Evolutionary conservation across 805 yeast species (phyloP).

Genomic region (Yamadazyma sp.): DNA sequence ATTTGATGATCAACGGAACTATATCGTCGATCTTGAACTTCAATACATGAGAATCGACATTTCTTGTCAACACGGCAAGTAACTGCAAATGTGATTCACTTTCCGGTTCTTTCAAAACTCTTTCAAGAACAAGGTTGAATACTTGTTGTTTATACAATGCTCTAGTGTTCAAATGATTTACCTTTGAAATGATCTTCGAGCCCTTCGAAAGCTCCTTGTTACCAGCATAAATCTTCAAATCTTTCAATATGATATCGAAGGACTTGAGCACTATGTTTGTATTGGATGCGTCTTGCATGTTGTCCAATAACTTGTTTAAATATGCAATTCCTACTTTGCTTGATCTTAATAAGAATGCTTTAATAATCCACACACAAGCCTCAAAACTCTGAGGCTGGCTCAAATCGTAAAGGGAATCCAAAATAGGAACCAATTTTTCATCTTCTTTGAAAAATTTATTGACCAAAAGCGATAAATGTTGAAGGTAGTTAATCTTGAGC

Average conservation of each 20-base stretch:
- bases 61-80: conserved; percentile 64
- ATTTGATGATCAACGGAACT: conserved; percentile 70
- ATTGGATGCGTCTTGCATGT: background rate
- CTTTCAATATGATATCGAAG: conserved; percentile 66
- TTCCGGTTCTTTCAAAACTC: conserved; percentile 43
- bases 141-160: conserved; percentile 78
- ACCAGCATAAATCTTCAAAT: conserved; percentile 52
- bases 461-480: conserved; percentile 51
- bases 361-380: conserved; percentile 64
- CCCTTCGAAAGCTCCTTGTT: conserved; percentile 39
- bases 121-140: conserved; percentile 54
- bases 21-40: conserved; percentile 62
- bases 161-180: conserved; percentile 57
- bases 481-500: conserved; percentile 54
- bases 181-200: conserved; percentile 40
- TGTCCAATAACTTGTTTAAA: conserved; percentile 28
- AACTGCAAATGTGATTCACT: conserved; percentile 58
- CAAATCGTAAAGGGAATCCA: background rate
- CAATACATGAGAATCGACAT: conserved; percentile 64
- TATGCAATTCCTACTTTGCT: conserved; percentile 36
- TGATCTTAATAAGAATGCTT: conserved; percentile 63
- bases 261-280: conserved; percentile 44
- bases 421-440: background rate
- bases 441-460: conserved; percentile 41
- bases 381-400: conserved; percentile 44